Evolutionary conservation across 371 early-diverging fungal species (phyloP), one percentile per base, ranked within the genome.

Genomic region (Caulochytrium protostelioides): DNA sequence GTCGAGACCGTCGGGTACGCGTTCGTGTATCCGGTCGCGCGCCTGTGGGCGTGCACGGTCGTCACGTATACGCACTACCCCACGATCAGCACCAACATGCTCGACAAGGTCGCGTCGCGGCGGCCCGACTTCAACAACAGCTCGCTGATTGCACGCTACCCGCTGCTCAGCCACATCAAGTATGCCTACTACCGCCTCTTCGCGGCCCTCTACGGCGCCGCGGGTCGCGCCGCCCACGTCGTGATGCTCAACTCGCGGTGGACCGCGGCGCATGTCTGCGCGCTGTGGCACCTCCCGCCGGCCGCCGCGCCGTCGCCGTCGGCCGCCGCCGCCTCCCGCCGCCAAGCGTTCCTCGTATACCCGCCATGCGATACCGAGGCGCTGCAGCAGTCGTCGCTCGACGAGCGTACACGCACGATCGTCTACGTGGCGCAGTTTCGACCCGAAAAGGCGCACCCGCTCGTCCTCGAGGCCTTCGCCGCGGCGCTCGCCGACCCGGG

Each of bases 31-130:
- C 37, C 37, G 15, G 13, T 42, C 14, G 22, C 35, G 15, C 29
- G 14, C 16, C 14, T 25, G 7, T 30, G 12, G 7, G 14, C 30
- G 2, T 37, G 30, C 38, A 12, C 18, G 12, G 25, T 36, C 21
- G 31, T 32, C 4, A 20, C 35, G 4, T 42, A 42, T 37, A 37
- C 36, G 21, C 43, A 42, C 30, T 42, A 42, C 28, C 43, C 43
- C 2, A 24, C 35, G 1, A 36, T 42, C 19, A 37, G 38, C 19
- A 35, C 13, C 1, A 36, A 42, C 28, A 42, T 42, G 42, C 15
- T 42, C 9, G 0, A 28, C 13, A 34, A 17, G 16, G 42, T 42
- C 1, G 18, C 1, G 6, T 12, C 14, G n/a, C n/a, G 37, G 14
- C 12, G 10, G 1, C 7, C 13, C n/a, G 30, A 24, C 14, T 39